phyloP scores from a whole-genome alignment of 2,329 filamentous ascomycete genomes.

The Nannizzia gypsea region DNA sequence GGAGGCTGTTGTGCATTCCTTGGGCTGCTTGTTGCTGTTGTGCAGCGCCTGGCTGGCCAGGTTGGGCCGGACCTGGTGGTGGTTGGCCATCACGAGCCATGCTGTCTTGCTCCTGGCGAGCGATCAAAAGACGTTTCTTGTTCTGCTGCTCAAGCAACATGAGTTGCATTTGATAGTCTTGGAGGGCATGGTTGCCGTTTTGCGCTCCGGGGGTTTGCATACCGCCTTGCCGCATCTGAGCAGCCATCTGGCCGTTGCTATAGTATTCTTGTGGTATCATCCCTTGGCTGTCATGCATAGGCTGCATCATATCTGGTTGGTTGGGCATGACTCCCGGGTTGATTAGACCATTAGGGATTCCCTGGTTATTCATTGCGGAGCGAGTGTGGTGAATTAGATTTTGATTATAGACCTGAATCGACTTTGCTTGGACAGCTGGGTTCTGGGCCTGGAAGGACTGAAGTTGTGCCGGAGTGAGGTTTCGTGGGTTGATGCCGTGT shows the following conservation, averaged over 20 bases:
- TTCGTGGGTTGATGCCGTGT: constrained; percentile 63
- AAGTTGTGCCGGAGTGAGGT: constrained; percentile 66
- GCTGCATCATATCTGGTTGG: constrained; percentile 72
- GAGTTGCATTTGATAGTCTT: constrained; percentile 60
- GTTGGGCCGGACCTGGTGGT: constrained; percentile 24
- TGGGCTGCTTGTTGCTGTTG: constrained; percentile 24
- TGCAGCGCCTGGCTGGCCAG: constrained; percentile 20
- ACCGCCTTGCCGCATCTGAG: constrained; percentile 14
- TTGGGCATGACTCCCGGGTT: constrained; percentile 54
- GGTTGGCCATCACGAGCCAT: constrained; percentile 43
- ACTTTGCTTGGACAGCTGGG: constrained; percentile 61
- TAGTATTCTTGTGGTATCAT: constrained; percentile 46
- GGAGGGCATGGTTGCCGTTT: constrained; percentile 48
- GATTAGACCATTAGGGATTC: constrained; percentile 61
- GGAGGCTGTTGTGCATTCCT: constrained; percentile 22
- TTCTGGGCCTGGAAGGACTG: constrained; percentile 47
- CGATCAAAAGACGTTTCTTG: constrained; percentile 55
- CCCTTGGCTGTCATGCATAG: constrained; percentile 51
- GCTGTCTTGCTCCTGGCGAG: constrained; percentile 54
- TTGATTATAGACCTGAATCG: constrained; percentile 76
- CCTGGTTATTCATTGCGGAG: constrained; percentile 67
- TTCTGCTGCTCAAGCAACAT: constrained; percentile 59
- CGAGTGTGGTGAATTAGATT: constrained; percentile 68
- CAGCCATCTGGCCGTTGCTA: constrained; percentile 41
- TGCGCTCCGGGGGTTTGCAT: constrained; percentile 22